Evolutionary conservation across 2,329 filamentous ascomycete genomes (phyloP), one percentile per base, ranked within the genome.

Genomic region (Stachybotrys echinatus): DNA sequence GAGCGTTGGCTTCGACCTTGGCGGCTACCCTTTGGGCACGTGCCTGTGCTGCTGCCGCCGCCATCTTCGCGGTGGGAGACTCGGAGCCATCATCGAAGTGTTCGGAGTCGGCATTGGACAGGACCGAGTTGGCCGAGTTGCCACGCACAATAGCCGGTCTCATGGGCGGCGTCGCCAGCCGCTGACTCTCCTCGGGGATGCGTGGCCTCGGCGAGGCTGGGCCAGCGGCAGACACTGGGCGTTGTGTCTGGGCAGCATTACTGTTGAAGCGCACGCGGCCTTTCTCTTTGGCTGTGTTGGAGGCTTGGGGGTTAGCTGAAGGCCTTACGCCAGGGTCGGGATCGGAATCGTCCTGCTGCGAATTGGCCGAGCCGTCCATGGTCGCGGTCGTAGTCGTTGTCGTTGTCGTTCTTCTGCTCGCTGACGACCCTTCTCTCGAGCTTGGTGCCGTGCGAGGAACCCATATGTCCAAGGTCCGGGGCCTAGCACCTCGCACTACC

Each of bases 251-350:
- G 18, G 58, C 70, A 23, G 72, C 70, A 50, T 65, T 70, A 61
- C 73, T 76, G 57, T 76, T 76, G 55, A 76, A 76, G 6, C 74
- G 68, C 23, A 76, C 74, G 23, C 74, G 69, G 3, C 70, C 72
- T 54, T 74, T 76, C 52, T 76, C 74, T 56, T 65, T 73, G 17
- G 38, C n/a, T 34, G 27, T 14, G 27, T 34, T 10, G 10, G 27
- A 10, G 10, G 27, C 27, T 34, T 34, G 27, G 27, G 27, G 27
- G 14, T 34, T 14, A 34, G 27, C 27, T 14, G 27, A 34, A 34
- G 27, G 27, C 27, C 14, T 34, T 34, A 34, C 27, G 27, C 27
- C 27, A 34, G 27, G 27, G 27, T 34, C 27, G 27, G 27, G 27
- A 34, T 34, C 27, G 10, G 27, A 14, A 14, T 34, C 27, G 27